A percentile compares a stretch with the other conserved stretches of the same genome.
phyloP scores from a whole-genome alignment of 2,329 filamentous ascomycete species.

The Biscogniauxia mediterranea region DNA sequence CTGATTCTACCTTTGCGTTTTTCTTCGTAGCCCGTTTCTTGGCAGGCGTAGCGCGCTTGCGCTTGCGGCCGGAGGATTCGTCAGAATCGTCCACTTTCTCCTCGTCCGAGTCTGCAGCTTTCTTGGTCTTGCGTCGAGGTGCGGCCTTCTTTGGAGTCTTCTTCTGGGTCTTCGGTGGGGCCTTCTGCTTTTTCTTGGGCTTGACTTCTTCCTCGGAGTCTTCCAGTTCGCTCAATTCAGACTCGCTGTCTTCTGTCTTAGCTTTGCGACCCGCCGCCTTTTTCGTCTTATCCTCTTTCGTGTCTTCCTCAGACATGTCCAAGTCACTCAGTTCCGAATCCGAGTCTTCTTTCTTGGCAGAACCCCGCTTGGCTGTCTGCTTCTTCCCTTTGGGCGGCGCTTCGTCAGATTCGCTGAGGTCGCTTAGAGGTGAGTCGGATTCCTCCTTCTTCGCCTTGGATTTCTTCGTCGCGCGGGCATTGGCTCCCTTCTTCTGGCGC shows the following conservation, averaged over 20 bases:
- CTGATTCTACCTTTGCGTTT: slow-evolving; percentile 26
- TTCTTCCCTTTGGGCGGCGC: slow-evolving; percentile 20
- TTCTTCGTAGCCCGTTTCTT: slow-evolving; percentile 24
- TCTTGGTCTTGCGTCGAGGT: slow-evolving; percentile 29
- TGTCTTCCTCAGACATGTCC: not conserved
- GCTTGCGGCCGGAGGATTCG: slow-evolving; percentile 19
- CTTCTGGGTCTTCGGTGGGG: slow-evolving; percentile 18
- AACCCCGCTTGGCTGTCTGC: slow-evolving; percentile 13
- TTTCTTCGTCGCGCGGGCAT: slow-evolving; percentile 27
- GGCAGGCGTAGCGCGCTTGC: slow-evolving; percentile 22
- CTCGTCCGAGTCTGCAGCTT: slow-evolving; percentile 31
- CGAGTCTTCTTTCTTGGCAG: slow-evolving; percentile 18
- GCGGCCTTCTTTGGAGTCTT: slow-evolving; percentile 23
- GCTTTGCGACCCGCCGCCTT: not conserved
- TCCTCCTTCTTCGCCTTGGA: slow-evolving; percentile 30
- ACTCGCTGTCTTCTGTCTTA: slow-evolving; percentile 22
- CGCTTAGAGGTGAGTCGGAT: slow-evolving; percentile 31
- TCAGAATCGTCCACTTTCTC: slow-evolving; percentile 27
- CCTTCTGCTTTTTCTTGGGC: slow-evolving; percentile 14
- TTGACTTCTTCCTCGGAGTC: slow-evolving; percentile 29
- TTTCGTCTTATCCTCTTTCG: not conserved
- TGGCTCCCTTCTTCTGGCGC: slow-evolving; percentile 36
- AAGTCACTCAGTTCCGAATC: slow-evolving; percentile 21
- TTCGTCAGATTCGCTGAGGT: slow-evolving; percentile 26
- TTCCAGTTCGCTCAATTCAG: slow-evolving; percentile 25